Evolutionary conservation across 2,329 filamentous ascomycete species (phyloP).

Genomic region (Sclerotiophoma versabilis): DNA sequence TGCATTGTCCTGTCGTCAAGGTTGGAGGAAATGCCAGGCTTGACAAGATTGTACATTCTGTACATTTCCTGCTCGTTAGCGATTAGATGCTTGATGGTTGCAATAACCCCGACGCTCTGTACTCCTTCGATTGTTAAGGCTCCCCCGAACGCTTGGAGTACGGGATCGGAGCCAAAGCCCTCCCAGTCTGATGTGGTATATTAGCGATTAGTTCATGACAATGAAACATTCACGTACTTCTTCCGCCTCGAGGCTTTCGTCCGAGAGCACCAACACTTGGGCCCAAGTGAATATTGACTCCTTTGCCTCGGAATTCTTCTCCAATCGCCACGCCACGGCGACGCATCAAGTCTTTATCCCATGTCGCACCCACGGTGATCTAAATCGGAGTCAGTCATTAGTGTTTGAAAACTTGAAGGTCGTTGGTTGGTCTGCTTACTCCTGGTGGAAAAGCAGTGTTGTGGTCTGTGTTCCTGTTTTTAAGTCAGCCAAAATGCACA

Average conservation of each 20-base stretch:
- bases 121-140: constrained; percentile 79
- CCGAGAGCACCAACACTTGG: constrained; percentile 75
- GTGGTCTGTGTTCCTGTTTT: constrained; percentile 66
- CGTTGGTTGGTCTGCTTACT: constrained; percentile 52
- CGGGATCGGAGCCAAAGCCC: constrained; percentile 73
- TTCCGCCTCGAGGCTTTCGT: constrained; percentile 66
- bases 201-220: constrained; percentile 3
- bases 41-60: constrained; percentile 52
- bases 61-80: constrained; percentile 74
- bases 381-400: background rate
- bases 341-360: constrained; percentile 75
- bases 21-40: constrained; percentile 60
- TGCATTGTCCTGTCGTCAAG: constrained; percentile 78
- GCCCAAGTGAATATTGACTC: constrained; percentile 74
- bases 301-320: constrained; percentile 75
- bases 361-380: constrained; percentile 72
- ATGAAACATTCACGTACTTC: constrained; percentile 51
- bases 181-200: constrained; percentile 64
- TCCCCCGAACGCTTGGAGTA: constrained; percentile 75
- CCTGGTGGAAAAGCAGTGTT: constrained; percentile 80
- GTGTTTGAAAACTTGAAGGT: background rate
- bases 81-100: constrained; percentile 72
- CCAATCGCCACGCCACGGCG: constrained; percentile 72
- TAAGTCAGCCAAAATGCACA: background rate
- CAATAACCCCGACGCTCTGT: constrained; percentile 76